Base-by-base conservation (phyloP, 805 yeast species). In the Candida broadrunensis region DNA sequence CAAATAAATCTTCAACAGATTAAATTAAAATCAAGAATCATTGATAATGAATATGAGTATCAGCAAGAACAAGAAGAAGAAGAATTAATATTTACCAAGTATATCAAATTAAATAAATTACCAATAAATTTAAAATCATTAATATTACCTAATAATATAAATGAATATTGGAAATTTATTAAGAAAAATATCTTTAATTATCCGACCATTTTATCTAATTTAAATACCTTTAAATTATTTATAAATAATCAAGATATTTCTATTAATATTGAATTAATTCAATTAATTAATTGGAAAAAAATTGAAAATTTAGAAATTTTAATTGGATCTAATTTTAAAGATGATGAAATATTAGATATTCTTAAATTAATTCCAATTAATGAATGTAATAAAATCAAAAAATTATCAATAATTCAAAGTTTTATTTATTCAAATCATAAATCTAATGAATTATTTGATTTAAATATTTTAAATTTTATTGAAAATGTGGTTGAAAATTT, bases 221-320 rank as follows among this genome's bases (percentile, higher is more conserved):
- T 60, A 12, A 38, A 43, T 13, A 54, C 60, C 5, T 56, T 65
- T 42, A 56, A 49, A 31, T 39, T 63, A 30, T 54, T 60, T n/a
- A 55, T 58, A 37, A 44, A 52, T 25, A 52, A 49, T 26, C 38
- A 46, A n/a, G 36, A 47, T 23, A 23, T 31, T 25, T 34, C 36
- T 16, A 44, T 40, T 35, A 41, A 46, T 25, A 23, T 37, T 4
- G 35, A 40, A 16, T 35, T 54, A 7, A 23, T 52, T 12, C 46
- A 51, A 11, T 46, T 40, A 18, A 38, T 64, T 19, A 38, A 52
- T 26, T 52, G 64, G 52, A 21, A 20, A 4, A 29, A 24, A n/a
- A 42, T 65, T 5, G 53, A 60, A 35, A 65, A 64, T 27, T 54
- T 84, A 34, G 84, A 81, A 48, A 45, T 83, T 15, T 63, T 65